A percentile compares a stretch with the other conserved stretches of the same genome.
These are phyloP conservation scores for Adenanthera pavonina DNA, from an alignment of 306 rosid genomes.

Conservation along the genomic window DNA sequence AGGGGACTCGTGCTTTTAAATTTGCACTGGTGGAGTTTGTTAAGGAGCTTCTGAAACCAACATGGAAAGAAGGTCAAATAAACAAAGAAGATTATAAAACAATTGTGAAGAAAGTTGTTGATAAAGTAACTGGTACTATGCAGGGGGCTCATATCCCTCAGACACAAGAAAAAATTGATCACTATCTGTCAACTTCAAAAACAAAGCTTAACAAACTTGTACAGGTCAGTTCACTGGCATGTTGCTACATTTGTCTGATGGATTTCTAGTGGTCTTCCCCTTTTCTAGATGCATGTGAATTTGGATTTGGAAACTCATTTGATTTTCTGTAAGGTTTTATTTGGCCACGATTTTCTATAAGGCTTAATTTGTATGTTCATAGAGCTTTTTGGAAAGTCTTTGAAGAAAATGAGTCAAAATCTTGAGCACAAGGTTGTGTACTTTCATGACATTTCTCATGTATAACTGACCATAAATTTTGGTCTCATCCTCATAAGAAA, in stretches of 20 bases:
- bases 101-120: constrained; percentile 93
- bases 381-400: constrained; percentile 30
- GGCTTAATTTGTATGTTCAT: constrained; percentile 26
- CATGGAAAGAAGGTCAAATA: constrained; percentile 86
- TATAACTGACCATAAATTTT: constrained; percentile 13
- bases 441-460: background rate
- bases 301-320: constrained; percentile 35
- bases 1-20: constrained; percentile 82
- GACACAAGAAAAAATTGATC: constrained; percentile 89
- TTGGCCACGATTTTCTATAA: background rate
- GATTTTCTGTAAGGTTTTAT: background rate
- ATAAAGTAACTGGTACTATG: constrained; percentile 78
- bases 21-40: constrained; percentile 83
- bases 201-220: constrained; percentile 90
- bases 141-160: constrained; percentile 78
- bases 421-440: constrained; percentile 17
- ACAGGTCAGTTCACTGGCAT: constrained; percentile 66
- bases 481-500: background rate
- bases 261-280: constrained; percentile 31
- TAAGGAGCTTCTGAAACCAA: constrained; percentile 90
- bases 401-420: constrained; percentile 18
- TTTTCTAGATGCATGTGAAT: constrained; percentile 34
- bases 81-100: constrained; percentile 87
- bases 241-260: constrained; percentile 28
- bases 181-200: constrained; percentile 74